These are phyloP conservation scores for Priceomyces melissophilus DNA, from an alignment of 805 yeast species.

Conservation along the genomic window DNA sequence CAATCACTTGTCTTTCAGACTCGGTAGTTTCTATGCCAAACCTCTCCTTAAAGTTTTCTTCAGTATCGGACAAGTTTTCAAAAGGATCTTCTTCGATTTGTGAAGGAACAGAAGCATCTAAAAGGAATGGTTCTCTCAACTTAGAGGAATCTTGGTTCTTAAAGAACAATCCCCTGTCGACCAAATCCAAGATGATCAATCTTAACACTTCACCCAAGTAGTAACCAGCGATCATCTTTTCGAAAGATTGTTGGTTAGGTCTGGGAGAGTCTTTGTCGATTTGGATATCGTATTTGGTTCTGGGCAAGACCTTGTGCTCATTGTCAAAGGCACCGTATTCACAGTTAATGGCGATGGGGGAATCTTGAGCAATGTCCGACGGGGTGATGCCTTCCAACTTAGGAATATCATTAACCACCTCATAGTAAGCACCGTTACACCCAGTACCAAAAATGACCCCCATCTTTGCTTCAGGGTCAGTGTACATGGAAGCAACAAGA, in stretches of 20 bases:
- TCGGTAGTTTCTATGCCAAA: constrained; percentile 64
- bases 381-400: constrained; percentile 72
- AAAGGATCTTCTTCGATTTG: constrained; percentile 85
- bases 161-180: constrained; percentile 61
- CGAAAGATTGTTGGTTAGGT: constrained; percentile 94
- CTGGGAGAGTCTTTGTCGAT: constrained; percentile 88
- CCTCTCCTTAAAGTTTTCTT: constrained; percentile 55
- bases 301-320: constrained; percentile 78
- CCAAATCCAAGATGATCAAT: constrained; percentile 70
- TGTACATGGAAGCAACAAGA: constrained; percentile 88
- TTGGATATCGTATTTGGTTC: constrained; percentile 80
- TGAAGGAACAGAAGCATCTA: constrained; percentile 90
- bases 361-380: constrained; percentile 56
- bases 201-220: constrained; percentile 91
- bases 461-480: constrained; percentile 85
- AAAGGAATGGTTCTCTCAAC: constrained; percentile 60
- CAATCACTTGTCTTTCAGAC: constrained; percentile 78
- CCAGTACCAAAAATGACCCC: constrained; percentile 98
- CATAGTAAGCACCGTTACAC: constrained; percentile 95
- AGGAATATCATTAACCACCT: constrained; percentile 65
- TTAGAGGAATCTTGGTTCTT: constrained; percentile 62
- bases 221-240: constrained; percentile 96
- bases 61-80: constrained; percentile 76
- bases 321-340: constrained; percentile 98
- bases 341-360: constrained; percentile 94